Evolutionary conservation across 1,284 basidiomycete genomes (phyloP).

Genomic region (Phylloporus sp.): DNA sequence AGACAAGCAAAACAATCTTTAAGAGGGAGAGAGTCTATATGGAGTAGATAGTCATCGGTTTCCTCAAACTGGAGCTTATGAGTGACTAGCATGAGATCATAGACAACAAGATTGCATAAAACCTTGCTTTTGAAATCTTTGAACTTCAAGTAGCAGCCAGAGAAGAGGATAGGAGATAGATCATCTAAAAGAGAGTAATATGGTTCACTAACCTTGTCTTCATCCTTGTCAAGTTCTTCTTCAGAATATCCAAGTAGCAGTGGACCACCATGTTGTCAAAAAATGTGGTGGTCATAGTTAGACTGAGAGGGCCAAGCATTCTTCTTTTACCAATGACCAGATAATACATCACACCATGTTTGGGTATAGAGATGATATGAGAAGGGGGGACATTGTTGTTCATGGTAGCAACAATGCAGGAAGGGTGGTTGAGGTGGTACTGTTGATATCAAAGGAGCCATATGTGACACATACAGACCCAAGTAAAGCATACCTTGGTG

Average conservation of each 20-base stretch:
- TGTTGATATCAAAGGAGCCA: background rate
- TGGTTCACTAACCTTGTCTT: background rate
- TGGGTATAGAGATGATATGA: slow-evolving; percentile 13
- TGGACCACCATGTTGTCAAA: slow-evolving; percentile 8
- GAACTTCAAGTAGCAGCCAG: background rate
- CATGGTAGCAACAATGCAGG: background rate
- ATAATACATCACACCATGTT: slow-evolving; percentile 9
- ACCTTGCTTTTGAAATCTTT: slow-evolving; percentile 12
- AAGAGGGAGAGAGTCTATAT: slow-evolving; percentile 3
- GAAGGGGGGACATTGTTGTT: background rate
- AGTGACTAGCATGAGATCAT: slow-evolving; percentile 6
- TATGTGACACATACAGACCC: slow-evolving; percentile 9
- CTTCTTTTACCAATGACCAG: background rate
- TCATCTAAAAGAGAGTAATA: background rate
- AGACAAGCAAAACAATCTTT: background rate
- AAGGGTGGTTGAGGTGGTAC: background rate
- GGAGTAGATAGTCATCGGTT: slow-evolving; percentile 6
- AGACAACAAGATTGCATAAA: slow-evolving; percentile 11
- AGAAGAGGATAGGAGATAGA: background rate
- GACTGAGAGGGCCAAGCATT: too few relatives aligned
- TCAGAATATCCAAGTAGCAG: background rate
- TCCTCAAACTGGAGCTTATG: slow-evolving; percentile 10
- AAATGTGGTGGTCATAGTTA: background rate
- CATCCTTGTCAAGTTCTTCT: background rate
- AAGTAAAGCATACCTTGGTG: slow-evolving; percentile 6